Evolutionary conservation across 441 rosid species (phyloP).

Genomic region (Lepidium campestre): DNA sequence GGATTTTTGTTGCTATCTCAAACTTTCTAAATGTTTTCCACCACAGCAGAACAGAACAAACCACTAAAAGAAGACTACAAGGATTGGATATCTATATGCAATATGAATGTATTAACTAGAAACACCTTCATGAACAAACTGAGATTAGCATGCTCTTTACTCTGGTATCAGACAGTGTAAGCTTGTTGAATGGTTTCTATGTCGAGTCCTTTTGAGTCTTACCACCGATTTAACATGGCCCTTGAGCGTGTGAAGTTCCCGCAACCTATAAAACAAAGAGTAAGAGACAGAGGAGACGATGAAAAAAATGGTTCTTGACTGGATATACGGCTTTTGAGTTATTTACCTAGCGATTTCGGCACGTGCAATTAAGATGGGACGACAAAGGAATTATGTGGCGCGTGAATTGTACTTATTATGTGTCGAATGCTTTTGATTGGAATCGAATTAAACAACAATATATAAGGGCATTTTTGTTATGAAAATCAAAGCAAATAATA

Average conservation of each 20-base stretch:
- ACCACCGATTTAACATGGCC: slow-evolving; percentile 95
- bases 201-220: slow-evolving; percentile 82
- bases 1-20: background rate
- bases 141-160: slow-evolving; percentile 8
- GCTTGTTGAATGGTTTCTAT: slow-evolving; percentile 93
- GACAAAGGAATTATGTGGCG: too few species aligned
- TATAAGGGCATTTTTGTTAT: too few species aligned
- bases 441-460: too few species aligned
- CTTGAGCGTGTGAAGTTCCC: slow-evolving; percentile 86
- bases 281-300: background rate
- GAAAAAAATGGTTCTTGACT: background rate
- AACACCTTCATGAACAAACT: background rate
- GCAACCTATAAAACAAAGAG: slow-evolving; percentile 43
- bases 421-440: too few species aligned
- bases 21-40: background rate
- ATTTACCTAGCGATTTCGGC: slow-evolving; percentile 88
- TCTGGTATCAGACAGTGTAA: slow-evolving; percentile 66
- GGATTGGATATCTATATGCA: slow-evolving; percentile 14
- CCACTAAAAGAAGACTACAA: background rate
- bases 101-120: slow-evolving; percentile 5
- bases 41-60: background rate
- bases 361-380: too few species aligned
- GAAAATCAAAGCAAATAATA: too few species aligned
- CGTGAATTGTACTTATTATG: too few species aligned
- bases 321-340: background rate